Evolutionary conservation across 2,329 filamentous ascomycete species (phyloP).

Genomic region (Fusarium piperis): DNA sequence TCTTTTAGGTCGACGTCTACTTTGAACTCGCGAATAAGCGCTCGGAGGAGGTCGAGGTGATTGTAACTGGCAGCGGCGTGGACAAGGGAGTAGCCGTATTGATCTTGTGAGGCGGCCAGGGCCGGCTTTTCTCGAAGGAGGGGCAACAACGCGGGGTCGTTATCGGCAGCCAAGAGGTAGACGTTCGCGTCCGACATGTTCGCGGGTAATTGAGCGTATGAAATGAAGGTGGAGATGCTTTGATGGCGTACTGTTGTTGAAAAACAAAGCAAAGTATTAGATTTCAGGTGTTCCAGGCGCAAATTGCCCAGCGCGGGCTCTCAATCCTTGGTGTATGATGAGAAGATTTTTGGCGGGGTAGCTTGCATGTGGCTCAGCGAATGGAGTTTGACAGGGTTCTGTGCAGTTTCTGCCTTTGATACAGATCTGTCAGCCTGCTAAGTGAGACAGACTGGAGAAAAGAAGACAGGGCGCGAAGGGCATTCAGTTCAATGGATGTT

Average conservation of each 20-base stretch:
- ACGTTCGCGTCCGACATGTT: constrained; percentile 59
- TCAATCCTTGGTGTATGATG: background rate
- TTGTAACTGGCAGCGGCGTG: constrained; percentile 95
- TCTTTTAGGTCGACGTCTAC: constrained; percentile 86
- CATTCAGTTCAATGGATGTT: background rate
- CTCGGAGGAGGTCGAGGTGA: constrained; percentile 81
- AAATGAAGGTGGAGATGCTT: background rate
- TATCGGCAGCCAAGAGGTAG: constrained; percentile 84
- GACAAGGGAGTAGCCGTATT: constrained; percentile 91
- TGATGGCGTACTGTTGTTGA: background rate
- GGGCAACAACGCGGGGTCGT: constrained; percentile 76
- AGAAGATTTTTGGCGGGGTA: constrained; percentile 34
- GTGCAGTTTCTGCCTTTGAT: background rate
- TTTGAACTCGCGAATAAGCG: constrained; percentile 78
- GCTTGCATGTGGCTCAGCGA: constrained; percentile 5
- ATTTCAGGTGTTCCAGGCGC: background rate
- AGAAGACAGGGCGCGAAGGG: background rate
- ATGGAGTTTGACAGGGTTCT: background rate
- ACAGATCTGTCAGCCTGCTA: background rate
- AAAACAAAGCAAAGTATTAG: background rate
- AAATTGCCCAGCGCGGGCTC: background rate
- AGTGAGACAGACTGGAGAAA: background rate
- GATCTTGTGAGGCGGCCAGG: constrained; percentile 84
- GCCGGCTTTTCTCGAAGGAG: constrained; percentile 78
- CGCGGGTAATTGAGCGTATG: background rate